Base-by-base conservation (phyloP, 108 stramenopile species). In the Cylindrotheca closterium region DNA sequence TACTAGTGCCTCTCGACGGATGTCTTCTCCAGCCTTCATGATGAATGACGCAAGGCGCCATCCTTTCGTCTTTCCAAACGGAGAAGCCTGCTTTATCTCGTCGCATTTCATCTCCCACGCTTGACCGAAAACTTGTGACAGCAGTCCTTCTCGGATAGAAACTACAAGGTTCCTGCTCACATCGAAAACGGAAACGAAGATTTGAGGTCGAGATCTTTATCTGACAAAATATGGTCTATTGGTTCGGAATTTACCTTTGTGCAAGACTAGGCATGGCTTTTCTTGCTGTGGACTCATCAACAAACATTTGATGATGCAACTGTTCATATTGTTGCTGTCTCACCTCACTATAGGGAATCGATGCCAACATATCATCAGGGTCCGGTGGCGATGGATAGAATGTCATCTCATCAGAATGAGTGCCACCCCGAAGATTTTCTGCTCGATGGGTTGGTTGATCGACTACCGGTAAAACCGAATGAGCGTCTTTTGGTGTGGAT, bases 21-120 rank as follows among this genome's bases (percentile, higher is more conserved):
- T 91, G 60, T 95, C 93, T 78, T 95, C 93, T 29, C 93, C 93
- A 19, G 88, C 88, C 58, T 95, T 95, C 59, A 95, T 75, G 57
- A 89, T 89, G 57, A 95, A 90, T 8, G 90, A 87, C 2, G 91
- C 88, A 25, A 92, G 75, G 51, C 76, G 75, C 93, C 93, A 95
- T 7, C 90, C 90, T 24, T 82, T 60, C 26, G 88, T 74, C 51
- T 92, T 78, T 21, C 88, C 84, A 48, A 72, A 92, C 1, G 87
- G 86, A 3, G 93, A 92, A 48, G 79, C 70, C 31, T 84, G 74
- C 21, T 87, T 77, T 55, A 90, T 81, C 51, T 79, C 81, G 55
- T 80, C 79, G 60, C 89, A 91, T 55, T 80, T 79, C 18, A 74
- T 81, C 10, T 51, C 71, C 92, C 89, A 93, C 32, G 84, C 74